These are phyloP conservation scores for Aspergillus sp. DNA, from an alignment of 2,329 filamentous ascomycete genomes.

Conservation along the genomic window DNA sequence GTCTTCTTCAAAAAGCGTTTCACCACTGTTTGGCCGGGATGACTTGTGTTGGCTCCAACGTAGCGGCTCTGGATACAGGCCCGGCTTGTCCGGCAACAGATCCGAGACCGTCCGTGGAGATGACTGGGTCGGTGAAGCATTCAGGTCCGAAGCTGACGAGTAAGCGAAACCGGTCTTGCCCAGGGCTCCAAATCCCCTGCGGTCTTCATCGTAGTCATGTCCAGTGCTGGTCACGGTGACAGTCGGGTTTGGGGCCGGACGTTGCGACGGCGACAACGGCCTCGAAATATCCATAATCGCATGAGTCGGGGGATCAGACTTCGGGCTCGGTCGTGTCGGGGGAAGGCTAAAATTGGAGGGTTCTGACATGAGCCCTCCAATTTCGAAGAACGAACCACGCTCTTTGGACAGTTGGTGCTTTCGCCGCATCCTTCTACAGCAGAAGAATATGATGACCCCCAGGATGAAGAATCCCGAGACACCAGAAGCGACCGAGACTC, in stretches of 20 bases:
- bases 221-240: constrained; percentile 18
- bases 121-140: constrained; percentile 29
- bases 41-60: constrained; percentile 25
- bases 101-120: constrained; percentile 39
- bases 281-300: constrained; percentile 18
- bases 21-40: constrained; percentile 28
- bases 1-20: constrained; percentile 41
- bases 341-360: constrained; percentile 31
- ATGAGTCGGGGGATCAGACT: constrained; percentile 12
- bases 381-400: constrained; percentile 34
- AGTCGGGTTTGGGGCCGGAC: constrained; percentile 17
- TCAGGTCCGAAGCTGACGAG: constrained; percentile 26
- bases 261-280: constrained; percentile 17
- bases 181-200: constrained; percentile 5
- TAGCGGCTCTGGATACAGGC: constrained; percentile 40
- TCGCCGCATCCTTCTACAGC: constrained; percentile 28
- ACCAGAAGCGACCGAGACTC: constrained; percentile 36
- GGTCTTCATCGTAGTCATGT: constrained; percentile 5
- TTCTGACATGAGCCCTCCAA: constrained; percentile 39
- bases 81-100: constrained; percentile 35
- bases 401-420: constrained; percentile 21
- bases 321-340: constrained; percentile 21
- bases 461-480: constrained; percentile 35
- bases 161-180: constrained; percentile 32
- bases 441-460: constrained; percentile 32